Evolutionary conservation across 2,329 filamentous ascomycete species (phyloP), one percentile per base, ranked within the genome.

Genomic region (Xylariaceae sp.): DNA sequence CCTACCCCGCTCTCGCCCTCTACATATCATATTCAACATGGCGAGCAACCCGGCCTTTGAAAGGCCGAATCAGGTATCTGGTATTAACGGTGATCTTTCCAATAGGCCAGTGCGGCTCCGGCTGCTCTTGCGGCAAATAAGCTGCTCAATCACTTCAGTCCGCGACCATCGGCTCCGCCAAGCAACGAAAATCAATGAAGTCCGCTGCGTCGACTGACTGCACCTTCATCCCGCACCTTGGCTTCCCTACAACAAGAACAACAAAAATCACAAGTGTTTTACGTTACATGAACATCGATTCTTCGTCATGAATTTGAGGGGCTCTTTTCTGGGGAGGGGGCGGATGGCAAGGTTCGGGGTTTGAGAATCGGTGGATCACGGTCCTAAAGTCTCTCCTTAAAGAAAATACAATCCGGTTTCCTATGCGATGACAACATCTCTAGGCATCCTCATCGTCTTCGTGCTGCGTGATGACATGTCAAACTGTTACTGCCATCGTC

Each of bases 81-180:
- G 22, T 49, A 29, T 56, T 57, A 37, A 59, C 49, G 29, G 16
- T 12, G 19, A 22, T 40, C 9, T 8, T 22, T 19, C 30, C 22
- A 9, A 42, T 21, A 63, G 61, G 61, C 61, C 47, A 54, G 49
- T 63, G 61, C 55, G 61, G 61, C 57, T 56, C 59, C 51, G 49
- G 49, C 59, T 63, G 61, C 59, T 57, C 57, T 8, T 63, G 61
- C 59, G 59, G 61, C 42, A 61, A 63, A 60, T 63, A 63, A 61
- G 50, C 52, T 26, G 51, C 49, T 39, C 34, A 41, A 21, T 29
- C 12, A n/a, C 12, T 32, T 52, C 42, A 43, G 29, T 36, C 40
- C 47, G 41, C 54, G 15, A 47, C 16, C 34, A 44, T 44, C 41
- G 13, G 21, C 16, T 5, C 41, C 21, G 9, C 29, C 21, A 22